Evolutionary conservation across 140 eudicot genomes (phyloP).

Genomic region (Ambrosia hybrid): DNA sequence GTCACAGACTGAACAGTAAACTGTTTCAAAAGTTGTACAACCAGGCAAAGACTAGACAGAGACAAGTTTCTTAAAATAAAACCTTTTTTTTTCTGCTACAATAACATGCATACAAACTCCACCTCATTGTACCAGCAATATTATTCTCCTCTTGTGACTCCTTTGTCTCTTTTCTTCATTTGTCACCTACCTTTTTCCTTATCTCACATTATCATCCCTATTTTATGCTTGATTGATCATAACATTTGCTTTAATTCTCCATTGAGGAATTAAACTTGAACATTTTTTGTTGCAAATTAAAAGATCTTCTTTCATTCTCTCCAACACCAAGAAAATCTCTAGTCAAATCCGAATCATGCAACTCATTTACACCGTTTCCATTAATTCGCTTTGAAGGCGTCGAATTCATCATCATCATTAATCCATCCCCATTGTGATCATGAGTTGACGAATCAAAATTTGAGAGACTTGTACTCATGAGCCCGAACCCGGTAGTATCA

Average conservation of each 20-base stretch:
- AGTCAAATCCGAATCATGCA: slow-evolving; percentile 42
- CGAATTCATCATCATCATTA: slow-evolving; percentile 36
- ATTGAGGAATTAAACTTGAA: slow-evolving; percentile 45
- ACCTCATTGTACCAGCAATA: slow-evolving; percentile 37
- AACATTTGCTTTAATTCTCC: slow-evolving; percentile 26
- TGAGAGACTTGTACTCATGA: slow-evolving; percentile 40
- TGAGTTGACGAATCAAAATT: slow-evolving; percentile 30
- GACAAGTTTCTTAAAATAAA: slow-evolving; percentile 27
- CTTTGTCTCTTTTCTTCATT: slow-evolving; percentile 39
- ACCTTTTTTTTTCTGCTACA: slow-evolving; percentile 11
- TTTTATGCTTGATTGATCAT: not conserved
- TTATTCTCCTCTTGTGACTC: slow-evolving; percentile 47
- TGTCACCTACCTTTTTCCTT: slow-evolving; percentile 24
- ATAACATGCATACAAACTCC: slow-evolving; percentile 30
- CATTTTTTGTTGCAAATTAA: slow-evolving; percentile 45
- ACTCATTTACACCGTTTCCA: slow-evolving; percentile 22
- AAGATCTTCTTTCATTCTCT: slow-evolving; percentile 41
- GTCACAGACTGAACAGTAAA: slow-evolving; percentile 28
- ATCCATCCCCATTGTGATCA: slow-evolving; percentile 29
- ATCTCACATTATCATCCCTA: slow-evolving; percentile 16
- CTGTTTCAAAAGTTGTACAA: slow-evolving; percentile 39
- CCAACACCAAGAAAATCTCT: slow-evolving; percentile 91
- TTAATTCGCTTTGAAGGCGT: slow-evolving; percentile 6
- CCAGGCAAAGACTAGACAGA: slow-evolving; percentile 23
- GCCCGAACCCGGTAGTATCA: slow-evolving; percentile 41